A percentile compares a stretch with the other conserved stretches of the same genome.
Conservation (phyloP, 1,284 basidiomycete species). For the Peniophora sp. region DNA sequence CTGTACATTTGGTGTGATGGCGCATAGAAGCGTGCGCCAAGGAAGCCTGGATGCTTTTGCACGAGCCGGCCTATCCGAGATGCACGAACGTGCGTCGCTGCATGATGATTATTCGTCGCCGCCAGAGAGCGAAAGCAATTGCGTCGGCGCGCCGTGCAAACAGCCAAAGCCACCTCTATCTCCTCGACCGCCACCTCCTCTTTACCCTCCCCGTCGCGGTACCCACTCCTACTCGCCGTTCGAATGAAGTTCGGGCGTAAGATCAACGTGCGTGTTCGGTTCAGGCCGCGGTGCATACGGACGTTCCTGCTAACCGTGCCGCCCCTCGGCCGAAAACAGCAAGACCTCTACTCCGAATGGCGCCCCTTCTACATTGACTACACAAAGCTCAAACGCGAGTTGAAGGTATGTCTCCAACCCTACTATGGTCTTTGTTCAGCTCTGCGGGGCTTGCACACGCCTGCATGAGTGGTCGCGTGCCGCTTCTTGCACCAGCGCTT, state of each 20-base stretch:
- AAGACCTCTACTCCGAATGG: conserved; percentile 86
- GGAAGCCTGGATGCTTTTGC: no score
- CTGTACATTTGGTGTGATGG: no score
- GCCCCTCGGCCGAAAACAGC: conserved; percentile 32
- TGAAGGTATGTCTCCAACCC: conserved; percentile 52
- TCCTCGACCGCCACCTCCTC: conserved; percentile 1
- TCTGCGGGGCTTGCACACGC: background rate
- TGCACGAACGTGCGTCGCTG: no score
- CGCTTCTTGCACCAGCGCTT: no score
- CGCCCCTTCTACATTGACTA: conserved; percentile 87
- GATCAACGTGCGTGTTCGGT: conserved; percentile 51
- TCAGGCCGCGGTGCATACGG: background rate
- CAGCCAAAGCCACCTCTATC: background rate
- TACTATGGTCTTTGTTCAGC: background rate
- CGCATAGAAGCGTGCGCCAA: no score
- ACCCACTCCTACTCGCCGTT: background rate
- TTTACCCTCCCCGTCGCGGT: background rate
- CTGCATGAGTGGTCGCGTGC: background rate
- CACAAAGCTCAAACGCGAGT: conserved; percentile 80
- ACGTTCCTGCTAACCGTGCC: conserved; percentile 1
- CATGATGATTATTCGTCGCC: conserved; percentile 2
- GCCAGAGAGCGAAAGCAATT: no score
- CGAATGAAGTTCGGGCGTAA: conserved; percentile 86
- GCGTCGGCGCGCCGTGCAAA: no score
- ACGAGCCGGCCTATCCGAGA: no score